phyloP scores from a whole-genome alignment of 2,329 filamentous ascomycete species.

The Drechslera avenae region DNA sequence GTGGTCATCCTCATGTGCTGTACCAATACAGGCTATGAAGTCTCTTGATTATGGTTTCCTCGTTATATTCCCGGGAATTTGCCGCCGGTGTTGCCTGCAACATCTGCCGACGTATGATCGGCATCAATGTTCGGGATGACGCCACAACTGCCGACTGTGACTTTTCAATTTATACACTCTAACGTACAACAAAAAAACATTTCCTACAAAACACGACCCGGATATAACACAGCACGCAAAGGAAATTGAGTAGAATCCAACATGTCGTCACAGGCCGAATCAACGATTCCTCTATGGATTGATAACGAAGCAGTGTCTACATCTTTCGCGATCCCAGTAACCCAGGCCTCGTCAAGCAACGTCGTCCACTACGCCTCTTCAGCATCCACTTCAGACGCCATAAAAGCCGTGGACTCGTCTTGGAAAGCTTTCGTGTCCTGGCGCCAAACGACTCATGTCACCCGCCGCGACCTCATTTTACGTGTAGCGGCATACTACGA shows the following conservation, averaged over 20 bases:
- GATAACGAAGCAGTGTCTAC: slow-evolving; percentile 49
- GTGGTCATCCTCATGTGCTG: too few relatives aligned
- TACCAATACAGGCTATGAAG: too few relatives aligned
- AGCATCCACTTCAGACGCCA: slow-evolving; percentile 59
- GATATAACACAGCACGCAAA: not conserved
- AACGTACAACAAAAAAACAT: not conserved
- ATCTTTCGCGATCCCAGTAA: slow-evolving; percentile 56
- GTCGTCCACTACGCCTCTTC: slow-evolving; percentile 60
- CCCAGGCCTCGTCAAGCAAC: slow-evolving; percentile 58
- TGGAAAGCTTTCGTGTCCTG: slow-evolving; percentile 69
- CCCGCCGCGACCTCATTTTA: slow-evolving; percentile 70
- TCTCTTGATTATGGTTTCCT: too few relatives aligned
- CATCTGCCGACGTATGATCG: slow-evolving; percentile 10
- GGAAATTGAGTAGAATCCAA: not conserved
- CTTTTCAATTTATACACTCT: not conserved
- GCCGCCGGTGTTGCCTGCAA: not conserved
- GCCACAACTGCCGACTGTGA: not conserved
- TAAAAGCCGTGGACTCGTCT: slow-evolving; percentile 63
- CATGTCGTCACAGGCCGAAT: slow-evolving; percentile 5
- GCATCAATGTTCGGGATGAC: not conserved
- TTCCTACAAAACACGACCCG: not conserved
- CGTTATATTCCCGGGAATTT: too few relatives aligned
- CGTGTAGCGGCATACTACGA: slow-evolving; percentile 69
- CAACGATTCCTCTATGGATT: slow-evolving; percentile 50
- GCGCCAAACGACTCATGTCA: slow-evolving; percentile 63